Percentiles rank a stretch among this genome's conserved stretches.
phyloP scores from a whole-genome alignment of 2,329 filamentous ascomycete species.

The Rhynchosporium secalis region DNA sequence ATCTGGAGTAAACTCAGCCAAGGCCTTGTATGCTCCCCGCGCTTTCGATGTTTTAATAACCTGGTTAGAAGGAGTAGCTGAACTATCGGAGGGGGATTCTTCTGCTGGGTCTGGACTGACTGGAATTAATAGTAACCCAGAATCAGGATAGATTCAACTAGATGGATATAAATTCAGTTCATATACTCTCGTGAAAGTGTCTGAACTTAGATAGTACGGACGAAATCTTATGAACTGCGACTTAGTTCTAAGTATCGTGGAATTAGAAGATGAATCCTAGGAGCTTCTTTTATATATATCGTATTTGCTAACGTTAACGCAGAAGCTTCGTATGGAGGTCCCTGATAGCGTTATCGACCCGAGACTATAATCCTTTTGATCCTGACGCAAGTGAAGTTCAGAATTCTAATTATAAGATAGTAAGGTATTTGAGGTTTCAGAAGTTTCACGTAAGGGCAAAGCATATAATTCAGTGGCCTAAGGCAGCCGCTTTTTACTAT shows the following conservation, averaged over 20 bases:
- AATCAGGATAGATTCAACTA: slow-evolving; percentile 8
- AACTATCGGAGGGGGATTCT: background rate
- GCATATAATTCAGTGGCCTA: slow-evolving; percentile 1
- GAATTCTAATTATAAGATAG: slow-evolving; percentile 9
- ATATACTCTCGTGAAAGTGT: slow-evolving; percentile 18
- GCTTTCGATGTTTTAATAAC: no score
- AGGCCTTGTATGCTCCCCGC: no score
- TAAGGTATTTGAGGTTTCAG: background rate
- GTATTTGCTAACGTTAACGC: slow-evolving; percentile 14
- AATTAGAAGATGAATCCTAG: slow-evolving; percentile 15
- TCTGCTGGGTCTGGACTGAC: background rate
- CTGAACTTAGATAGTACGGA: slow-evolving; percentile 14
- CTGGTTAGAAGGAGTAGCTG: no score
- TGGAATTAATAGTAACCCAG: slow-evolving; percentile 1
- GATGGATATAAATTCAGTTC: slow-evolving; percentile 14
- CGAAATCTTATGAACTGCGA: slow-evolving; percentile 11
- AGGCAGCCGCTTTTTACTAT: slow-evolving; percentile 19
- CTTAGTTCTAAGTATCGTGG: slow-evolving; percentile 15
- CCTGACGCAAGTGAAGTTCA: slow-evolving; percentile 14
- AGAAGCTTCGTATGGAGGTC: slow-evolving; percentile 11
- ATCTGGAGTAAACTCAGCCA: no score
- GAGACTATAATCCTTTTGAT: slow-evolving; percentile 11
- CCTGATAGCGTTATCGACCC: slow-evolving; percentile 12
- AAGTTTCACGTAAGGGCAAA: slow-evolving; percentile 14
- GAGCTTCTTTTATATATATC: slow-evolving; percentile 17